Evolutionary conservation across 1,139 yeast species (phyloP).

Genomic region (Debaryomycetaceae sp.): DNA sequence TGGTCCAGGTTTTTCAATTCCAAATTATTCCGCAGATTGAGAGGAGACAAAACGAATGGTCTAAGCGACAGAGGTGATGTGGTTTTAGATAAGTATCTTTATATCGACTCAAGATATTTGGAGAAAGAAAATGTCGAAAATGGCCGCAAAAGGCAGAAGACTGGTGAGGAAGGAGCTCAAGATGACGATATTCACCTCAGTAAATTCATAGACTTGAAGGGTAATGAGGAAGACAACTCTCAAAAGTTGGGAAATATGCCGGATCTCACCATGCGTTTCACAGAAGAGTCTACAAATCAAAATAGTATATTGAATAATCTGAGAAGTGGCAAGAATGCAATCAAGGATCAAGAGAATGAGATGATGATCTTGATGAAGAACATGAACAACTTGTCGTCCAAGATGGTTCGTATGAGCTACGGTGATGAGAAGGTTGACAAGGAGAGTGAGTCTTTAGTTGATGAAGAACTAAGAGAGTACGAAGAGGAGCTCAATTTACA

Average conservation of each 20-base stretch:
- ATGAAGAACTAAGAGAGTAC: slow-evolving; percentile 32
- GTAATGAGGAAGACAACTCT: slow-evolving; percentile 79
- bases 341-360: slow-evolving; percentile 48
- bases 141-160: slow-evolving; percentile 10
- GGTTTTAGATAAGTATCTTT: slow-evolving; percentile 77
- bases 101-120: slow-evolving; percentile 47
- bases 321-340: slow-evolving; percentile 25
- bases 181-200: slow-evolving; percentile 32
- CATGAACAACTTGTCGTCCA: slow-evolving; percentile 82
- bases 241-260: slow-evolving; percentile 77
- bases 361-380: slow-evolving; percentile 74
- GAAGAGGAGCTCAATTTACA: slow-evolving; percentile 53
- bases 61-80: slow-evolving; percentile 79
- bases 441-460: slow-evolving; percentile 16
- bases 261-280: slow-evolving; percentile 83
- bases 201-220: slow-evolving; percentile 69
- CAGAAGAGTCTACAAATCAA: slow-evolving; percentile 32
- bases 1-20: slow-evolving; percentile 98
- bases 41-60: slow-evolving; percentile 80
- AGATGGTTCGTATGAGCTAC: slow-evolving; percentile 61
- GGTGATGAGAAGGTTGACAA: slow-evolving; percentile 4
- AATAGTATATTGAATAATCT: slow-evolving; percentile 1
- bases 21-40: slow-evolving; percentile 74
- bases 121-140: slow-evolving; percentile 17
- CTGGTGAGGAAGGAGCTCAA: slow-evolving; percentile 10